Evolutionary conservation across 2,329 filamentous ascomycete genomes (phyloP).

Genomic region (Penicillium hesseltinei): DNA sequence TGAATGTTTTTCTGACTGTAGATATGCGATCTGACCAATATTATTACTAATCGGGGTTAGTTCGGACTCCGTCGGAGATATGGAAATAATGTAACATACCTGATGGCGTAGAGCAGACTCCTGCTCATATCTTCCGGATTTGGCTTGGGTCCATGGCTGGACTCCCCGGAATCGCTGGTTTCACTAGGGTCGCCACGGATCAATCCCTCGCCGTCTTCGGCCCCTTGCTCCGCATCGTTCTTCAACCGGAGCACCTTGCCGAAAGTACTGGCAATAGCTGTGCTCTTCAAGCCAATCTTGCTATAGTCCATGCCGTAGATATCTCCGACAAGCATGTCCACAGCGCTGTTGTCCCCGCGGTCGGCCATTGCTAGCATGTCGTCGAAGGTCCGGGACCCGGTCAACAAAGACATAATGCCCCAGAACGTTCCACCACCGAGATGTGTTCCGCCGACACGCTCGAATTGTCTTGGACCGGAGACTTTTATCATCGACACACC

Average conservation of each 20-base stretch:
- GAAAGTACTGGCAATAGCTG: slow-evolving; percentile 92
- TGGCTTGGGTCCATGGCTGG: slow-evolving; percentile 54
- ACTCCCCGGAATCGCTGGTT: slow-evolving; percentile 36
- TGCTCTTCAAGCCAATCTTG: slow-evolving; percentile 94
- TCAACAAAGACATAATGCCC: slow-evolving; percentile 88
- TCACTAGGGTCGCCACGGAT: slow-evolving; percentile 48
- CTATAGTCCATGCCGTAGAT: slow-evolving; percentile 96
- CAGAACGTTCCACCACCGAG: slow-evolving; percentile 96
- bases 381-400: slow-evolving; percentile 92
- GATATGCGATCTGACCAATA: slow-evolving; percentile 94
- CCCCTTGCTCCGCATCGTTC: slow-evolving; percentile 72
- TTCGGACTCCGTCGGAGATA: background rate
- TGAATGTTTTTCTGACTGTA: slow-evolving; percentile 94
- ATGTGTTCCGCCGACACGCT: slow-evolving; percentile 91
- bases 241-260: slow-evolving; percentile 96
- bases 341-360: slow-evolving; percentile 83
- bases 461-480: slow-evolving; percentile 78
- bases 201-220: slow-evolving; percentile 67
- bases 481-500: slow-evolving; percentile 98
- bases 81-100: slow-evolving; percentile 40
- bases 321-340: slow-evolving; percentile 96
- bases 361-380: slow-evolving; percentile 95
- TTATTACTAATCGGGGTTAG: slow-evolving; percentile 68
- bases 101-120: slow-evolving; percentile 87
- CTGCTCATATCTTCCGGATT: slow-evolving; percentile 81